Evolutionary conservation across 108 stramenopile species (phyloP).

Genomic region (Discostella stelligeroides): DNA sequence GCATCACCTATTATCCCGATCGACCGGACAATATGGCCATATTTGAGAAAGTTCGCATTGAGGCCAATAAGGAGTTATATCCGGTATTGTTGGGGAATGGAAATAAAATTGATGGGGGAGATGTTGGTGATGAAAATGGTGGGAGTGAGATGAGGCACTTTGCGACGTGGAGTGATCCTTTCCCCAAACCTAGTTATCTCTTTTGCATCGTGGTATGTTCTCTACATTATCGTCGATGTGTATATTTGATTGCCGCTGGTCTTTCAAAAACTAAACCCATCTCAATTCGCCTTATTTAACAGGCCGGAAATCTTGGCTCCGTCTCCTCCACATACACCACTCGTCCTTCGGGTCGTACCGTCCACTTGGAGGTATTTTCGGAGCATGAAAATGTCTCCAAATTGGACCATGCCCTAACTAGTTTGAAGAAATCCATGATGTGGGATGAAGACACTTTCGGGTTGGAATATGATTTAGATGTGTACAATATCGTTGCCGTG

Average conservation of each 20-base stretch:
- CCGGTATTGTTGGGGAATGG: constrained; percentile 94
- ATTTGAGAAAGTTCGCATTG: constrained; percentile 76
- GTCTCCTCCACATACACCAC: constrained; percentile 80
- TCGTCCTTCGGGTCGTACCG: constrained; percentile 66
- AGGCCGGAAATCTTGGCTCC: constrained; percentile 85
- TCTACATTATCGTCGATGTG: background rate
- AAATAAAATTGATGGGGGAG: constrained; percentile 78
- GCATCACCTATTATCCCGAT: constrained; percentile 95
- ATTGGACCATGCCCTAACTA: constrained; percentile 66
- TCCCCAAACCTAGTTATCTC: constrained; percentile 94
- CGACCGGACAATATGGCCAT: constrained; percentile 96
- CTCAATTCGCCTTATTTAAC: background rate
- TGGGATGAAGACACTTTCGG: constrained; percentile 97
- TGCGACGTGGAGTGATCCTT: constrained; percentile 94
- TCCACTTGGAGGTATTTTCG: constrained; percentile 66
- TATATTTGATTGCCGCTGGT: background rate
- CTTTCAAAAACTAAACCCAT: background rate
- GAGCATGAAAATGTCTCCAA: constrained; percentile 73
- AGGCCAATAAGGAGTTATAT: constrained; percentile 75
- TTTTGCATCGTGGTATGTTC: constrained; percentile 84
- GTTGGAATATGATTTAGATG: constrained; percentile 94
- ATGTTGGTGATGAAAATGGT: constrained; percentile 28
- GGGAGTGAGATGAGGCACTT: constrained; percentile 76
- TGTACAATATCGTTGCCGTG: constrained; percentile 95
- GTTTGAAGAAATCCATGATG: constrained; percentile 87